phyloP scores from a whole-genome alignment of 352 stramenopile genomes.

The Thraustochytrium sp. region DNA sequence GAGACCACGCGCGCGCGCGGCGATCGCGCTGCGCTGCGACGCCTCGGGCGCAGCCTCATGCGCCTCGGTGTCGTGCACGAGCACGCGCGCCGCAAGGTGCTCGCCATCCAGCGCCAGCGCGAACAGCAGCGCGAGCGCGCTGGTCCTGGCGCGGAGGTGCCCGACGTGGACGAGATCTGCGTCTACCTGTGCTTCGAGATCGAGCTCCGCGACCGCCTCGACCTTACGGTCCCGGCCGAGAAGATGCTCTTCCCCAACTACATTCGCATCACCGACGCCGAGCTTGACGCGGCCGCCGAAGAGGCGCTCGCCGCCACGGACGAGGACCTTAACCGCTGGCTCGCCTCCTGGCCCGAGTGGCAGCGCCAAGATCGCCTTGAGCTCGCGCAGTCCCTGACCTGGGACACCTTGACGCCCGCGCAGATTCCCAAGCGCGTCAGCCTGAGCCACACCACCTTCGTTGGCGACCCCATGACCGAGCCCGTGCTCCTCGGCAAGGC shows the following conservation, averaged over 20 bases:
- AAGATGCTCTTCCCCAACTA: constrained; percentile 26
- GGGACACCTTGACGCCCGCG: not conserved
- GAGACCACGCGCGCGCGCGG: not conserved
- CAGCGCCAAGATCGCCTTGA: constrained; percentile 10
- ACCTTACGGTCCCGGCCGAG: not conserved
- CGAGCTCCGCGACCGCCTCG: constrained; percentile 23
- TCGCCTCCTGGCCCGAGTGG: constrained; percentile 21
- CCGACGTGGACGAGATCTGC: constrained; percentile 15
- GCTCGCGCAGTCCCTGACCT: not conserved
- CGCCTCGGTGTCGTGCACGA: constrained; percentile 31
- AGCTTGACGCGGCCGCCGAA: not conserved
- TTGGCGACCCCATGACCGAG: not conserved
- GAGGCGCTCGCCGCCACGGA: not conserved
- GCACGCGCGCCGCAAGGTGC: not conserved
- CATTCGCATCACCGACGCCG: not conserved
- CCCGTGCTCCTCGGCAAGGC: constrained; percentile 10
- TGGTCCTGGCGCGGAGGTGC: not conserved
- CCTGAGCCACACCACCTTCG: constrained; percentile 6
- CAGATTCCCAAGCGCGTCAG: not conserved
- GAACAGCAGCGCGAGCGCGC: not conserved
- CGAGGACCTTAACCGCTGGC: constrained; percentile 8
- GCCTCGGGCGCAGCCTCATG: not conserved
- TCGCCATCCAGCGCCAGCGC: not conserved
- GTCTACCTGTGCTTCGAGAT: constrained; percentile 40
- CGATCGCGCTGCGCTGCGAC: not conserved